A percentile compares a stretch with the other conserved stretches of the same genome.
These are phyloP conservation scores for Amoebophrya sp. DNA, from an alignment of 169 alveolate genomes.

Conservation along the genomic window DNA sequence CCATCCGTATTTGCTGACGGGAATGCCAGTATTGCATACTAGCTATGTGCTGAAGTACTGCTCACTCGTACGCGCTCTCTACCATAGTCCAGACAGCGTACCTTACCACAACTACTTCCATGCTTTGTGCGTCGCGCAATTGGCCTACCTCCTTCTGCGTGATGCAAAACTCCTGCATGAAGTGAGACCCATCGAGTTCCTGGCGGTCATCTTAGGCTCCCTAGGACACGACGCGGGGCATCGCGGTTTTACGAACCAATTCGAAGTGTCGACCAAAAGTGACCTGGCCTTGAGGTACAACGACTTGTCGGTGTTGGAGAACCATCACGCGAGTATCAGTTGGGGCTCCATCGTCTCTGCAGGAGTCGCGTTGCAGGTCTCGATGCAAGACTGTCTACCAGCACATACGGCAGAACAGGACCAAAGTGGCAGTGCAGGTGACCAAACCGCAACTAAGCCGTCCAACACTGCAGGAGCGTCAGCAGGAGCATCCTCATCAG, in stretches of 20 bases:
- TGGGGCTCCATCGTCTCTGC: neutral
- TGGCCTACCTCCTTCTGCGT: neutral
- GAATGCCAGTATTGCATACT: neutral
- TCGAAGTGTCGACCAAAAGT: neutral
- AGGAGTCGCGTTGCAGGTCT: too few species aligned
- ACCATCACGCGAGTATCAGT: neutral
- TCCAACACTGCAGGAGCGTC: too few species aligned
- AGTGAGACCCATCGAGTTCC: neutral
- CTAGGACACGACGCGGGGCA: constrained; percentile 18
- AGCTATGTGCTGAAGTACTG: neutral
- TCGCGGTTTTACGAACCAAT: neutral
- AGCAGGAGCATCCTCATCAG: too few species aligned
- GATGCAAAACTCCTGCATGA: neutral
- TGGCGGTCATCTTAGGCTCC: neutral
- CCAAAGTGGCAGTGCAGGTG: too few species aligned
- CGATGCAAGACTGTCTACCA: too few species aligned
- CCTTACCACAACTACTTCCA: neutral
- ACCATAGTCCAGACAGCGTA: neutral
- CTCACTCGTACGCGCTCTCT: neutral
- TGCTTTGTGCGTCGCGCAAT: neutral
- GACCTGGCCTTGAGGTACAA: neutral
- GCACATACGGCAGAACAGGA: too few species aligned
- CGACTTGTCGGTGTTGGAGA: neutral
- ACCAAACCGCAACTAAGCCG: too few species aligned
- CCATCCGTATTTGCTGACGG: neutral